Base-by-base conservation (phyloP, 495 filamentous ascomycete species). In the Bacidia rubella region DNA sequence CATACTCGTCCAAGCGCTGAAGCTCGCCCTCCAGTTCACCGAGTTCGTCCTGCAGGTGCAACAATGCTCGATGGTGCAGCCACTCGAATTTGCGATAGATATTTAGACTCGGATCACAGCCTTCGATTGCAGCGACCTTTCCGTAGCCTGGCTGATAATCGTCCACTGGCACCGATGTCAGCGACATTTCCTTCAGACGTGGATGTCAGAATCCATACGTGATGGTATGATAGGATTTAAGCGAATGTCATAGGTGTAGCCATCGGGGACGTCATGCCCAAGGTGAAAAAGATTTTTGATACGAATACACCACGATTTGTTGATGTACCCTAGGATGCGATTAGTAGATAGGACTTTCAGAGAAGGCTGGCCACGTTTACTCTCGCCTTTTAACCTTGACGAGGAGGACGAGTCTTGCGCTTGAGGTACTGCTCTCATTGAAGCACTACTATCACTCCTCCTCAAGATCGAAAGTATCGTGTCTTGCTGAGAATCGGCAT, bases 71-170 rank as follows among this genome's bases (percentile, higher is more conserved):
- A 19, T 65, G 57, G 41, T 68, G 68, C 10, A 70, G 57, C 43
- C 66, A 68, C 22, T 53, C 56, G 47, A 67, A 71, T 22, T 63
- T 59, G 11, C 68, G 66, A 52, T 62, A 71, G 17, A 66, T 62
- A 3, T 56, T 54, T 50, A 71, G 68, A 45, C 63, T 64, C 9
- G 53, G 57, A 45, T 70, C 68, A 29, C 59, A 60, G 32, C 62
- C 47, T 41, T 65, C 54, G 49, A 70, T 62, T 10, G 60, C 65
- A 0, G 69, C 68, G 1, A 69, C 47, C 19, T 61, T 62, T 1
- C 63, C 57, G 58, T 69, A 71, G 3, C 69, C 69, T 17, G 61
- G 53, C 7, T 57, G 57, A 23, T 54, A 61, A 32, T 65, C 51
- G 27, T 69, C 62, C 42, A 71, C 68, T 65, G 40, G 17, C 1